Conservation (phyloP, 208 protist genomes). For the Crithidia expoeki region DNA sequence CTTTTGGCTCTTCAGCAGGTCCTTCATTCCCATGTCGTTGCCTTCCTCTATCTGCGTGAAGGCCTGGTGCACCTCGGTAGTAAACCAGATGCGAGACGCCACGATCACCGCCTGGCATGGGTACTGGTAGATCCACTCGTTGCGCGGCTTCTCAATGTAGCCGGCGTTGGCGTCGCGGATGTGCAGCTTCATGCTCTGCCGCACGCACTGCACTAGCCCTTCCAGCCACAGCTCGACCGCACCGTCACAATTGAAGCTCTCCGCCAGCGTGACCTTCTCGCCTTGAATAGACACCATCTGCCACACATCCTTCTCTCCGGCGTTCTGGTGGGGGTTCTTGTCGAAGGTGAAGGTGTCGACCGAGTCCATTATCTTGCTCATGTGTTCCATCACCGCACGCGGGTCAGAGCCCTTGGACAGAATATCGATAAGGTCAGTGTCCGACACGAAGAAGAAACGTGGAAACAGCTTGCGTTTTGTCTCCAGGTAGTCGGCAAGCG, state of each 20-base stretch:
- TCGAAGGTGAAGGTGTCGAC: constrained; percentile 92
- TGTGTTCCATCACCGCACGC: constrained; percentile 94
- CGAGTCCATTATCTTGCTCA: constrained; percentile 97
- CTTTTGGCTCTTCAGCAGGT: constrained; percentile 97
- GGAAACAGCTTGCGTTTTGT: constrained; percentile 98
- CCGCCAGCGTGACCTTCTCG: constrained; percentile 94
- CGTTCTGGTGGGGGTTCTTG: constrained; percentile 62
- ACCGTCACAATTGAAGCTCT: constrained; percentile 93
- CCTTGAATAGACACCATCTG: constrained; percentile 94
- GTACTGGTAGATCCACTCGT: constrained; percentile 97
- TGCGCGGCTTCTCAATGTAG: constrained; percentile 96
- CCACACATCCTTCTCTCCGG: constrained; percentile 77
- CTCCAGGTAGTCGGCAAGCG: constrained; percentile 97
- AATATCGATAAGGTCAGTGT: constrained; percentile 97
- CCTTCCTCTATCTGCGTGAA: constrained; percentile 98
- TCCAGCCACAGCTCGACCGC: constrained; percentile 98
- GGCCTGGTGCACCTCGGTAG: constrained; percentile 96
- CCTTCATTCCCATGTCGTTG: constrained; percentile 98
- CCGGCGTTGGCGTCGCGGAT: constrained; percentile 92
- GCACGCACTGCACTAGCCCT: constrained; percentile 89
- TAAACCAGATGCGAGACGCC: constrained; percentile 97
- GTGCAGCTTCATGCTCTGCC: constrained; percentile 78
- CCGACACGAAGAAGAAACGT: constrained; percentile 97
- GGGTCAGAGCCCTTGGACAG: constrained; percentile 97
- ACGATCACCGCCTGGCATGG: constrained; percentile 96